Percentiles rank a stretch among this genome's conserved stretches.
phyloP scores from a whole-genome alignment of 2,329 filamentous ascomycete species.

The Teratosphaeria zuluensis region DNA sequence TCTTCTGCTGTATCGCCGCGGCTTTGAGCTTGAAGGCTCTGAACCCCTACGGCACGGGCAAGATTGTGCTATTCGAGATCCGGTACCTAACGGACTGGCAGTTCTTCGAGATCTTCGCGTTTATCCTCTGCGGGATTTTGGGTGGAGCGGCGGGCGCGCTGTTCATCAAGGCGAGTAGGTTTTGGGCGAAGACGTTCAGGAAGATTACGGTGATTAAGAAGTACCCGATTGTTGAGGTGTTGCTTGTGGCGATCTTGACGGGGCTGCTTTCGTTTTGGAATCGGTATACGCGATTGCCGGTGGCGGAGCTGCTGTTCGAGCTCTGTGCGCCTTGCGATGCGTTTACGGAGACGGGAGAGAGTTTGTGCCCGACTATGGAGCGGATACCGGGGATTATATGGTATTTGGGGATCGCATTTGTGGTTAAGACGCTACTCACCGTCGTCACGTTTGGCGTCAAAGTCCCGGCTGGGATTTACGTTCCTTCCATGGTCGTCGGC shows the following conservation, averaged over 20 bases:
- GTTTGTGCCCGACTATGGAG: slow-evolving; percentile 65
- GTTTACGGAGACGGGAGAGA: slow-evolving; percentile 56
- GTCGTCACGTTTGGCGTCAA: slow-evolving; percentile 93
- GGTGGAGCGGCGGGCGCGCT: slow-evolving; percentile 78
- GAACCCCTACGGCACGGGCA: slow-evolving; percentile 90
- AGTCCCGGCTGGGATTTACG: slow-evolving; percentile 92
- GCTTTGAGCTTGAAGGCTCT: slow-evolving; percentile 88
- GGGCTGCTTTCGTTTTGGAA: slow-evolving; percentile 91
- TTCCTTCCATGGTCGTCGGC: slow-evolving; percentile 97
- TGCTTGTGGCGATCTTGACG: slow-evolving; percentile 76
- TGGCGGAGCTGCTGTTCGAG: slow-evolving; percentile 83
- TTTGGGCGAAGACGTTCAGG: slow-evolving; percentile 85
- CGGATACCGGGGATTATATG: slow-evolving; percentile 70
- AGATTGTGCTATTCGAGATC: slow-evolving; percentile 94
- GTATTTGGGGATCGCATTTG: slow-evolving; percentile 65
- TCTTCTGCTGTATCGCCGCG: slow-evolving; percentile 91
- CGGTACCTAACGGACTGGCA: slow-evolving; percentile 86
- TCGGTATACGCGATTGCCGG: slow-evolving; percentile 73
- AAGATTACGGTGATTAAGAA: slow-evolving; percentile 70
- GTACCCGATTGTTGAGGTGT: slow-evolving; percentile 76
- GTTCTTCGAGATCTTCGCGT: slow-evolving; percentile 78
- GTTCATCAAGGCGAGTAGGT: slow-evolving; percentile 89
- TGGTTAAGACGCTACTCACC: slow-evolving; percentile 84
- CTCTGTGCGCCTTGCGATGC: slow-evolving; percentile 78
- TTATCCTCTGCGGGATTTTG: slow-evolving; percentile 75